Conservation (phyloP, 2,329 filamentous ascomycete genomes). For the Penicillium rolfsii region DNA sequence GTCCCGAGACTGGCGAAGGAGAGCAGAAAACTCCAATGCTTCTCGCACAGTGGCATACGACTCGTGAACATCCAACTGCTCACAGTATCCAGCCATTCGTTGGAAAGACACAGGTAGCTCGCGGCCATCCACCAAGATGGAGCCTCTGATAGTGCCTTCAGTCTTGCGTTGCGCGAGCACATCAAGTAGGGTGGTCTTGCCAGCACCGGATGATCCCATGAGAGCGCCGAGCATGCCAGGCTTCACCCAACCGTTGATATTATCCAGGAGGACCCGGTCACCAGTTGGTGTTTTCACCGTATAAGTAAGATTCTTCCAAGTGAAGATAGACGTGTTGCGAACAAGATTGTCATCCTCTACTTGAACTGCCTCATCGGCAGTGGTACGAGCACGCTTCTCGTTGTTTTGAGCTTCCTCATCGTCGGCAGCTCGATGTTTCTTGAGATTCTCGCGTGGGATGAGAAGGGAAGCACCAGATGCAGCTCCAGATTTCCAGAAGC, state of each 20-base stretch:
- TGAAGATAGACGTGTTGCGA: slow-evolving; percentile 70
- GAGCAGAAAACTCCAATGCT: slow-evolving; percentile 67
- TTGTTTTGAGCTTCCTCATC: slow-evolving; percentile 56
- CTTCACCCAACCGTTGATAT: slow-evolving; percentile 75
- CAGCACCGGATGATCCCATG: slow-evolving; percentile 77
- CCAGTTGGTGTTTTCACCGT: slow-evolving; percentile 65
- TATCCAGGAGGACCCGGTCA: slow-evolving; percentile 62
- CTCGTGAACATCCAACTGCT: slow-evolving; percentile 71
- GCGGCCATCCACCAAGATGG: slow-evolving; percentile 68
- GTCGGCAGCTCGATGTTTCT: slow-evolving; percentile 37
- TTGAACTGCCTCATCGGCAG: neutral
- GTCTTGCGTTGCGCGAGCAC: slow-evolving; percentile 72
- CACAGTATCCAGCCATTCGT: slow-evolving; percentile 68
- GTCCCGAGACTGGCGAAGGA: slow-evolving; percentile 61
- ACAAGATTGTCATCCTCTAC: slow-evolving; percentile 53
- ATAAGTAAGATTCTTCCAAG: slow-evolving; percentile 73
- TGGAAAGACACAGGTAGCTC: slow-evolving; percentile 64
- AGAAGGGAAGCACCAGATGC: slow-evolving; percentile 61
- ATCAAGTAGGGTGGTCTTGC: slow-evolving; percentile 75
- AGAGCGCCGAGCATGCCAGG: slow-evolving; percentile 78
- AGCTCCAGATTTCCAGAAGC: slow-evolving; percentile 58
- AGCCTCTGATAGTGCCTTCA: slow-evolving; percentile 63
- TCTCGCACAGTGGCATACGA: slow-evolving; percentile 68
- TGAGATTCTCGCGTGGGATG: slow-evolving; percentile 63
- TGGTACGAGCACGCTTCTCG: slow-evolving; percentile 22